Percentiles rank a stretch among this genome's conserved stretches.
Evolutionary conservation across 495 filamentous ascomycete species (phyloP).

Genomic region (Neurospora sp.): DNA sequence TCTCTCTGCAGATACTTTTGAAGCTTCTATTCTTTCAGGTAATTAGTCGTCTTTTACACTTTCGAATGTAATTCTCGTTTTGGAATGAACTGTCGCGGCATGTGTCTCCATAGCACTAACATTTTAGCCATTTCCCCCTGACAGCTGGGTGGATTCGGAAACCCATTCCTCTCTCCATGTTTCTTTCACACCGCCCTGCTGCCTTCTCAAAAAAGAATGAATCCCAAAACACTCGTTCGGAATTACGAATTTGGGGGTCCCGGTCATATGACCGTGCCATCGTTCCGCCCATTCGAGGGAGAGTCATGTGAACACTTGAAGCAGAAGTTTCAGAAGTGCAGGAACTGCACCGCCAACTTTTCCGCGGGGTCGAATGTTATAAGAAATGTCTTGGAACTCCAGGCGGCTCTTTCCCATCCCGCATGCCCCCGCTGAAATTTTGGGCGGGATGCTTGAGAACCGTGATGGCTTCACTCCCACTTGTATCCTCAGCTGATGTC

Average conservation of each 20-base stretch:
- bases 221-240: neutral
- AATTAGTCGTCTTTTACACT: too few species aligned
- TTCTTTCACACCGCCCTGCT: neutral
- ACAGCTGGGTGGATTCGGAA: neutral
- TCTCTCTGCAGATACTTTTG: too few species aligned
- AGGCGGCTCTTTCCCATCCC: neutral
- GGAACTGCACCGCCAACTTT: neutral
- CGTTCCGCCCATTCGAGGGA: neutral
- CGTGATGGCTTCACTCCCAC: neutral
- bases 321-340: neutral
- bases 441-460: neutral
- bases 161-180: neutral
- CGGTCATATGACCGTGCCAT: neutral
- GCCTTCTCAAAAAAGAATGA: neutral
- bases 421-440: neutral
- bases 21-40: too few species aligned
- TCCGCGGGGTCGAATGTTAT: neutral
- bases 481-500: neutral
- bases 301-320: neutral
- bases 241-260: neutral
- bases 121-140: neutral
- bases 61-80: neutral
- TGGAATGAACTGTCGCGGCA: neutral
- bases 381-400: neutral
- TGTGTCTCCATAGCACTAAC: neutral